Evolutionary conservation across 257 asterid genomes (phyloP), one percentile per base, ranked within the genome.

Genomic region (Leptodermis oblonga): DNA sequence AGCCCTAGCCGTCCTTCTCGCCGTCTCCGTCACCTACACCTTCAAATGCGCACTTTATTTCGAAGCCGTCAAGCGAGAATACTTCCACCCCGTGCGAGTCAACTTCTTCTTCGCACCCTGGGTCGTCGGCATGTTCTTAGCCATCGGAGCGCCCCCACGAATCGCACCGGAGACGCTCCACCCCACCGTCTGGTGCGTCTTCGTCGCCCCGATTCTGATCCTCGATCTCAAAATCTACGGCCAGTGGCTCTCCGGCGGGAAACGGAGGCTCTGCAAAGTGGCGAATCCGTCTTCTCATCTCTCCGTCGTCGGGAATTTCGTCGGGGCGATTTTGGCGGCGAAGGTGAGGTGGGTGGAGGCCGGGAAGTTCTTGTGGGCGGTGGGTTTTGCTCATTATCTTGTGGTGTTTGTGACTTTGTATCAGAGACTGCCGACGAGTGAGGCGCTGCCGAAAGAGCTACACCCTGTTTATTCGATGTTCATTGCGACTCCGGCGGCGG

Each of bases 31-130:
- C 34, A 90, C 97, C 17, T 92, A 92, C 69, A 37, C 81, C 0
- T 75, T 90, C 13, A 92, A 92, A 80, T 85, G 88, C 64, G 55
- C 74, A 26, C 84, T 92, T 77, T 92, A 85, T 73, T 88, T 90
- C n/a, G 98, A 92, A 74, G 98, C 98, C 7, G 96, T 92, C 11
- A 90, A 80, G 60, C 72, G 98, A 42, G 98, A 90, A 39, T 92
- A 85, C 83, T 90, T 84, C 68, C 98, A 92, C 72, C 98, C 98
- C 0, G 79, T 92, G 2, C 75, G 98, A 25, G 96, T 90, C 45
- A 92, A 92, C 82, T 92, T 92, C 92, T 90, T 92, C 80, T 92
- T 90, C 51, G 98, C 98, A 78, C 98, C 98, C 0, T 92, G 90
- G 86, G 70, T 92, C 20, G 97, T 81, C 18, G 81, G 95, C 84